Base-by-base conservation (phyloP, 192 early-diverging fungal species). In the Coemansia sp. region DNA sequence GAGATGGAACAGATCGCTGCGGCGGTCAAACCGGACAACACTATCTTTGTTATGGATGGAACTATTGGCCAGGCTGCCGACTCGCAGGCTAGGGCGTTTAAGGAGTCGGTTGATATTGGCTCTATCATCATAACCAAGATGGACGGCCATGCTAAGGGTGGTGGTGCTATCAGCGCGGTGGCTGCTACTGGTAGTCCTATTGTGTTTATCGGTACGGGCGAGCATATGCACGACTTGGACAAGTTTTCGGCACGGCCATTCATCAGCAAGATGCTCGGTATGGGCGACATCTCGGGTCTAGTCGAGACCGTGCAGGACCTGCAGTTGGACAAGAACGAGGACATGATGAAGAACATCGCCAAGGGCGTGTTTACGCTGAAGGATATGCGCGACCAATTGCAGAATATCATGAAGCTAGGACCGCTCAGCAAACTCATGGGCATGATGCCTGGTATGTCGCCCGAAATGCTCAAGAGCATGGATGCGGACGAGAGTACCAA, bases 71-170 rank as follows among this genome's bases (percentile, higher is more conserved):
- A 98, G 80, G 95, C 96, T 6, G 96, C 95, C 5, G 95, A 98
- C 65, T 75, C 84, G 53, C 96, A 98, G 81, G 95, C 96, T 19
- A 82, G 87, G 65, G 95, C 94, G 40, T 98, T 98, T 66, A 92
- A 93, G 67, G 91, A 96, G 75, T 90, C 93, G 12, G 93, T 95
- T 17, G 86, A 94, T 50, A 91, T 98, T 56, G 96, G 96, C 61
- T 96, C 95, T 4, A 95, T 98, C 53, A 91, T 98, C 70, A 94
- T 98, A 36, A 98, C 96, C 51, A 98, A 98, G 84, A 95, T 98
- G 93, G 96, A 98, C 76, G 96, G 96, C 19, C 96, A 98, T 65
- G 96, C 96, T 20, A 98, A 97, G 80, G 96, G 96, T 75, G 96
- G 96, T 77, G 96, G 96, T 85, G 96, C 96, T 27, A 98, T 98